A percentile compares a stretch with the other conserved stretches of the same genome.
Conservation (phyloP, 2,329 filamentous ascomycete genomes). For the Trichoderma endophyticum region DNA sequence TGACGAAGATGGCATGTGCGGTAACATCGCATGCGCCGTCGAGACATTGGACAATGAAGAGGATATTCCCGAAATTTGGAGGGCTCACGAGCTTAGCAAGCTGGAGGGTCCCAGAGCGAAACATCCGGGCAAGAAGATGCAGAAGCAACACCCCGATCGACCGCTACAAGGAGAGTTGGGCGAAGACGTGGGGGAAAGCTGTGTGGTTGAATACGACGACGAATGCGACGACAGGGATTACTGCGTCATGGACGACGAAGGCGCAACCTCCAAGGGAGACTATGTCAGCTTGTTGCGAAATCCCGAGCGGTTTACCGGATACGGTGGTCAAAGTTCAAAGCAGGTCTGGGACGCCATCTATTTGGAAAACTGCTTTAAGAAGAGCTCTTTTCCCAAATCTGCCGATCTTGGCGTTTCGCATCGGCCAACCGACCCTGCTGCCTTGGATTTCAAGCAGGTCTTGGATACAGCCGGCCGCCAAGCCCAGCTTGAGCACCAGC, state of each 20-base stretch:
- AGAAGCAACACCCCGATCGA: conserved; percentile 65
- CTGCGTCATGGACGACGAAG: conserved; percentile 93
- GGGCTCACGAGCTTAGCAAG: conserved; percentile 86
- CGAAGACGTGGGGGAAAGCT: conserved; percentile 87
- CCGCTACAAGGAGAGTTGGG: conserved; percentile 82
- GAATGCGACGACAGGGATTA: conserved; percentile 97
- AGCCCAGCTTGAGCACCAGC: conserved; percentile 56
- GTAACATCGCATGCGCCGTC: conserved; percentile 94
- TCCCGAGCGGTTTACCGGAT: conserved; percentile 93
- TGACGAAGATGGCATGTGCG: conserved; percentile 90
- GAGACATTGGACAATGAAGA: conserved; percentile 94
- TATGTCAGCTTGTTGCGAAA: conserved; percentile 94
- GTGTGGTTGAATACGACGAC: conserved; percentile 95
- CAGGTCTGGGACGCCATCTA: conserved; percentile 98
- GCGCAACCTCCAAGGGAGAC: conserved; percentile 80
- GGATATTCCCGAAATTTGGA: conserved; percentile 88
- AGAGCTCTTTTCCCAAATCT: conserved; percentile 59
- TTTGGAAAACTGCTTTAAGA: conserved; percentile 91
- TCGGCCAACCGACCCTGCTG: conserved; percentile 50
- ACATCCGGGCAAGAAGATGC: conserved; percentile 75
- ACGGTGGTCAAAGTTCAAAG: conserved; percentile 76
- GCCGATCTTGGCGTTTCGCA: conserved; percentile 49
- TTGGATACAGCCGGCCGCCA: conserved; percentile 58
- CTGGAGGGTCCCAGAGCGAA: conserved; percentile 86
- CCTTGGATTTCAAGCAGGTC: conserved; percentile 59